These are phyloP conservation scores for Hyphopichia khmerensis DNA, from an alignment of 1,139 yeast genomes.

Conservation along the genomic window DNA sequence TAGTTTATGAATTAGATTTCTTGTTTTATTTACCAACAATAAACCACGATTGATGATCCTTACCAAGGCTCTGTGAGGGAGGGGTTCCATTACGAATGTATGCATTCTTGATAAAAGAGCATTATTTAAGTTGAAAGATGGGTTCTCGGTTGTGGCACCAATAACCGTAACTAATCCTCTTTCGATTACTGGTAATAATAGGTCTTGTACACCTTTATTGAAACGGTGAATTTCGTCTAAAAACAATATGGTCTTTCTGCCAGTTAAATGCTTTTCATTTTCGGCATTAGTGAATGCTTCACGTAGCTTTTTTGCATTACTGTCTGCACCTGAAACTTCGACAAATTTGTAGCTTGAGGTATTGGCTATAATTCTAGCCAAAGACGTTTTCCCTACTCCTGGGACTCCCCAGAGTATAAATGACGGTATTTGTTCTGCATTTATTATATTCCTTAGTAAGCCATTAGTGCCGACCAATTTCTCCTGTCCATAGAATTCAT, in stretches of 20 bases:
- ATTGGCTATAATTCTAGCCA: constrained; percentile 58
- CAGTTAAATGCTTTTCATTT: constrained; percentile 64
- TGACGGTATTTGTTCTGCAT: constrained; percentile 68
- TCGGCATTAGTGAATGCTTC: constrained; percentile 72
- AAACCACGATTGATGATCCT: constrained; percentile 64
- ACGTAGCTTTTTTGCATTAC: constrained; percentile 68
- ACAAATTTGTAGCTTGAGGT: constrained; percentile 59
- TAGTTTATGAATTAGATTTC: constrained; percentile 41
- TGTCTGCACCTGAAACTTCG: constrained; percentile 84
- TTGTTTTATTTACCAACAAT: constrained; percentile 55
- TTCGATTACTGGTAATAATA: constrained; percentile 72
- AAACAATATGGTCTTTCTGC: constrained; percentile 73
- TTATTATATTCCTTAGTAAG: constrained; percentile 65
- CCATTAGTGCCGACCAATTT: constrained; percentile 79
- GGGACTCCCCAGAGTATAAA: constrained; percentile 95
- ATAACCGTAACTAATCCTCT: constrained; percentile 65
- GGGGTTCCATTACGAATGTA: constrained; percentile 75
- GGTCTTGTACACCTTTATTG: constrained; percentile 87
- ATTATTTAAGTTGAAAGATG: constrained; percentile 85
- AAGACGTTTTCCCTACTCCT: constrained; percentile 92
- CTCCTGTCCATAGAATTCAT: constrained; percentile 84
- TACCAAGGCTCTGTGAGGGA: constrained; percentile 53
- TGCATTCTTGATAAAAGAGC: constrained; percentile 88
- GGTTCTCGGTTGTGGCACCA: constrained; percentile 98
- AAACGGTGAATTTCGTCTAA: constrained; percentile 93